Evolutionary conservation across 1,284 basidiomycete genomes (phyloP).

Genomic region (Tetrapyrgos nigripes): DNA sequence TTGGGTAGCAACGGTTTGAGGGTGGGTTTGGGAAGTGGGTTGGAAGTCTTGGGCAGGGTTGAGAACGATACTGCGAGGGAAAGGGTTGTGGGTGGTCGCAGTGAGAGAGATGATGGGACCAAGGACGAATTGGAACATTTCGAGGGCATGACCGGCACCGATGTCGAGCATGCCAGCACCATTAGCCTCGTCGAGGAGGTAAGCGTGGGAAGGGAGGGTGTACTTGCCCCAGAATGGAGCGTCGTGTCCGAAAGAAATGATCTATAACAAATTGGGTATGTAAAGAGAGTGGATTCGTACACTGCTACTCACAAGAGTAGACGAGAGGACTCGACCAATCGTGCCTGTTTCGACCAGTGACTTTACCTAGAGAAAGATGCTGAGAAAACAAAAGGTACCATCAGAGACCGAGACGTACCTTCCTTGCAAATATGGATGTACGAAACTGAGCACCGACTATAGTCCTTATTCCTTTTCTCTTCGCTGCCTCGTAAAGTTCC

Average conservation of each 20-base stretch:
- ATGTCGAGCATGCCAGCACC: slow-evolving; percentile 13
- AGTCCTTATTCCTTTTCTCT: slow-evolving; percentile 33
- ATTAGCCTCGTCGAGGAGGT: slow-evolving; percentile 1
- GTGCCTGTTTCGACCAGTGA: slow-evolving; percentile 12
- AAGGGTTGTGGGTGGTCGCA: slow-evolving; percentile 9
- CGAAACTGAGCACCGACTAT: slow-evolving; percentile 41
- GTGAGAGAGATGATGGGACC: slow-evolving; percentile 16
- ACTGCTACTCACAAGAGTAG: slow-evolving; percentile 13
- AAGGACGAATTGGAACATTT: slow-evolving; percentile 15
- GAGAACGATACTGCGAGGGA: not conserved
- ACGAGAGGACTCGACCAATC: slow-evolving; percentile 16
- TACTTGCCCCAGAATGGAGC: too few species aligned
- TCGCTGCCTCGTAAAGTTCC: slow-evolving; percentile 38
- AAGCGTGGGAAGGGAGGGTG: not conserved
- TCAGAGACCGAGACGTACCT: slow-evolving; percentile 33
- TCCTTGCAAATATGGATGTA: slow-evolving; percentile 27
- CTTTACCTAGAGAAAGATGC: slow-evolving; percentile 1
- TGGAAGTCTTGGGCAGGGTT: not conserved
- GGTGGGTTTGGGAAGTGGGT: slow-evolving; percentile 1
- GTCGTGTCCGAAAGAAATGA: not conserved
- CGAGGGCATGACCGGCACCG: slow-evolving; percentile 16
- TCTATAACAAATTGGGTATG: not conserved
- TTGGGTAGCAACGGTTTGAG: not conserved
- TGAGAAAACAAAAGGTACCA: not conserved
- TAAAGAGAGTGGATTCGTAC: not conserved